phyloP scores from a whole-genome alignment of 2,329 filamentous ascomycete species.

The Colletotrichum sp. region DNA sequence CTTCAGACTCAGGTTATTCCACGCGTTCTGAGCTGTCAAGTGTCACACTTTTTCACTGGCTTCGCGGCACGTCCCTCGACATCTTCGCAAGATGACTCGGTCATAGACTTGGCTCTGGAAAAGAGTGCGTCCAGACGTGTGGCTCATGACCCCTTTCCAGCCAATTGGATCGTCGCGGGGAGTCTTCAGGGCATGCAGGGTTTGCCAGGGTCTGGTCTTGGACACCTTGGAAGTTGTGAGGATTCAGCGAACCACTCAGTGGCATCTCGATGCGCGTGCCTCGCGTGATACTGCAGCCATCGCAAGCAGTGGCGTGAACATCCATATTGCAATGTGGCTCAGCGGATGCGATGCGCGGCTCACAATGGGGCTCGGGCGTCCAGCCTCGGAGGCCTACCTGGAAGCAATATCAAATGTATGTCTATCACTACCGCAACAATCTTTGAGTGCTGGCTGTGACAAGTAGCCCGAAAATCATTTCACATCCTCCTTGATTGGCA shows the following conservation, averaged over 20 bases:
- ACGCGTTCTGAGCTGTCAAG: conserved; percentile 1
- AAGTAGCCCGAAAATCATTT: neutral
- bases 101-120: neutral
- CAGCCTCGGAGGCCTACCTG: neutral
- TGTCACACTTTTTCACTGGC: neutral
- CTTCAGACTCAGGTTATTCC: neutral
- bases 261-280: neutral
- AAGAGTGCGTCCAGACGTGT: neutral
- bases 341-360: neutral
- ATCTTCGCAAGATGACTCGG: neutral
- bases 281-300: neutral
- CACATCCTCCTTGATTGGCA: neutral
- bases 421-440: neutral
- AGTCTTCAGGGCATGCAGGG: neutral
- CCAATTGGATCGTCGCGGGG: neutral
- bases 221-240: neutral
- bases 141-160: neutral
- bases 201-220: neutral
- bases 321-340: neutral
- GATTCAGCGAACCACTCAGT: neutral
- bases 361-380: neutral
- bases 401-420: neutral
- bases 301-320: neutral
- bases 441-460: neutral
- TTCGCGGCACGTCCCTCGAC: neutral